Evolutionary conservation across 495 filamentous ascomycete genomes (phyloP).

Genomic region (Aspergillus coremiiformis): DNA sequence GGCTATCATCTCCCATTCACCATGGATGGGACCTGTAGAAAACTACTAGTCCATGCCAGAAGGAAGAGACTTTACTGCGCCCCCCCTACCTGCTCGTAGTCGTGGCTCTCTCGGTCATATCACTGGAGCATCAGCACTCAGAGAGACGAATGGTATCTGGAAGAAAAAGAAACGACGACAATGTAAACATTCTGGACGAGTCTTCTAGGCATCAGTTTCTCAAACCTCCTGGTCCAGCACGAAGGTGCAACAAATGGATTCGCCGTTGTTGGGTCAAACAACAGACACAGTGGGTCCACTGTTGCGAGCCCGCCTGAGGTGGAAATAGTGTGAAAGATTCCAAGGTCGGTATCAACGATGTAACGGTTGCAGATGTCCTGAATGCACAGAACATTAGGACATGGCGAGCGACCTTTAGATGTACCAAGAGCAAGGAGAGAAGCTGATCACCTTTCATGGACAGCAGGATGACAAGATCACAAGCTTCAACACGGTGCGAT

Average conservation of each 20-base stretch:
- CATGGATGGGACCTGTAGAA: too few relatives aligned
- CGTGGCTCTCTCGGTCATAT: too few relatives aligned
- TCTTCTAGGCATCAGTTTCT: too few relatives aligned
- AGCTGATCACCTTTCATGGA: constrained; percentile 30
- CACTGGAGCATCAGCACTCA: too few relatives aligned
- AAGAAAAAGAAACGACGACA: too few relatives aligned
- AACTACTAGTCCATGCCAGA: too few relatives aligned
- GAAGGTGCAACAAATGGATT: constrained; percentile 38
- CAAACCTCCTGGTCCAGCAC: too few relatives aligned
- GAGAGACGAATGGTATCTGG: too few relatives aligned
- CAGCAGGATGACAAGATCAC: constrained; percentile 22
- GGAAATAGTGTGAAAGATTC: constrained; percentile 35
- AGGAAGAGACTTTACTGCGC: too few relatives aligned
- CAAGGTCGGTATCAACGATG: constrained; percentile 20
- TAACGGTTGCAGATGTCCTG: constrained; percentile 12
- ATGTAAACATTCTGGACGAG: too few relatives aligned
- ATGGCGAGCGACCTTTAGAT: constrained; percentile 24
- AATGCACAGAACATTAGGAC: constrained; percentile 27
- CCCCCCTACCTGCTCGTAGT: too few relatives aligned
- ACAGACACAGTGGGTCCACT: constrained; percentile 43
- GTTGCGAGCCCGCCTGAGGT: constrained; percentile 40
- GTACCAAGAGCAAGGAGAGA: constrained; percentile 23
- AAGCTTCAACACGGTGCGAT: constrained; percentile 14
- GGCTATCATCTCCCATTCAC: too few relatives aligned
- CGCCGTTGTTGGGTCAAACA: constrained; percentile 43